phyloP scores from a whole-genome alignment of 2,329 filamentous ascomycete species.

The Aureobasidium sp. region DNA sequence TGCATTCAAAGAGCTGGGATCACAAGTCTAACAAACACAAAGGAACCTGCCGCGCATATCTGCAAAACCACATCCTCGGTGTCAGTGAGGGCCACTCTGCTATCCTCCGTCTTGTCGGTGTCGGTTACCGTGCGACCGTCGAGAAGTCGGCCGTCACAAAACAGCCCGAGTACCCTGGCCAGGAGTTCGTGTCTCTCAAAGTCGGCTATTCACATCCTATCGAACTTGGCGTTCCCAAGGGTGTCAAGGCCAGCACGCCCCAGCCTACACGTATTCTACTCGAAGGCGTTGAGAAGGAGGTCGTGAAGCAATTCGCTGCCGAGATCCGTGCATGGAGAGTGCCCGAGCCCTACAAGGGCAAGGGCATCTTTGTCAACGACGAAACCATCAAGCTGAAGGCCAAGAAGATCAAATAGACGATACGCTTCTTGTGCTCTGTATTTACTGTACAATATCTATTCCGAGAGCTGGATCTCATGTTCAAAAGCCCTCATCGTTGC shows the following conservation, averaged over 20 bases:
- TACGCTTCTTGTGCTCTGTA: background rate
- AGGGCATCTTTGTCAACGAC: slow-evolving; percentile 96
- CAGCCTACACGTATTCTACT: slow-evolving; percentile 86
- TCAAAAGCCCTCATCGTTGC: slow-evolving; percentile 7
- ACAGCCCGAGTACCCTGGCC: slow-evolving; percentile 62
- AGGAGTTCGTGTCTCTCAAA: slow-evolving; percentile 87
- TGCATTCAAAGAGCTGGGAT: background rate
- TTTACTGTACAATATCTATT: slow-evolving; percentile 15
- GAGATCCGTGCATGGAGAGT: slow-evolving; percentile 79
- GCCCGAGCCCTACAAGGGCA: slow-evolving; percentile 98
- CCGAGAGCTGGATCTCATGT: slow-evolving; percentile 9
- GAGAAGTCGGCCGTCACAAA: slow-evolving; percentile 67
- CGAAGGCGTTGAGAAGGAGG: slow-evolving; percentile 79
- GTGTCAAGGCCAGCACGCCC: slow-evolving; percentile 79
- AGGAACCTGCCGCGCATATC: slow-evolving; percentile 86
- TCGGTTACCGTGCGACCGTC: slow-evolving; percentile 87
- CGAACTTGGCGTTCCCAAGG: slow-evolving; percentile 74
- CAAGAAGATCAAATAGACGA: slow-evolving; percentile 56
- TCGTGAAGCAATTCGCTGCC: slow-evolving; percentile 86
- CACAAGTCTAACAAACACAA: slow-evolving; percentile 21
- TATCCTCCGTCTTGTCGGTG: slow-evolving; percentile 85
- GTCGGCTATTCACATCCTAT: slow-evolving; percentile 95
- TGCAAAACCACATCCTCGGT: slow-evolving; percentile 84
- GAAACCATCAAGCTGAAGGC: slow-evolving; percentile 97
- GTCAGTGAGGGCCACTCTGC: slow-evolving; percentile 95